phyloP scores from a whole-genome alignment of 495 filamentous ascomycete genomes.

The Barbatosphaeria neglecta region DNA sequence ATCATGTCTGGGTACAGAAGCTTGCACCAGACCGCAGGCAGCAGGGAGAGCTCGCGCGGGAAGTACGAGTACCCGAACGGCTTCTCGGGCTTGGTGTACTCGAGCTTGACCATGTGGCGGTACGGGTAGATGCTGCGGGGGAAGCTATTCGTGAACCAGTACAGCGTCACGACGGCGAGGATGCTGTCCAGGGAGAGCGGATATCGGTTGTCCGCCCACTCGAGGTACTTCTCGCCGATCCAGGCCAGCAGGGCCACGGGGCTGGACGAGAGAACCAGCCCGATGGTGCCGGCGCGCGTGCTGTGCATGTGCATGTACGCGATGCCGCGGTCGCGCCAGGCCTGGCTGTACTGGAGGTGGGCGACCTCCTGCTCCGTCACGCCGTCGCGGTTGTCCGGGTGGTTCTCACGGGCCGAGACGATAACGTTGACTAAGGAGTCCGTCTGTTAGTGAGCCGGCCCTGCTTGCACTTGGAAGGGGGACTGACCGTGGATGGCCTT shows the following conservation, averaged over 20 bases:
- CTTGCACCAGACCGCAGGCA: slow-evolving; percentile 40
- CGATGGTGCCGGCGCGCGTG: slow-evolving; percentile 50
- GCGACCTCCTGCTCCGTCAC: slow-evolving; percentile 6
- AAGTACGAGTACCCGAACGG: slow-evolving; percentile 50
- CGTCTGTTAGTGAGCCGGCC: too few species aligned
- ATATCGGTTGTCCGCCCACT: slow-evolving; percentile 42
- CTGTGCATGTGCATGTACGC: slow-evolving; percentile 49
- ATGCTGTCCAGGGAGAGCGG: slow-evolving; percentile 42
- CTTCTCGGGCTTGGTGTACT: slow-evolving; percentile 25
- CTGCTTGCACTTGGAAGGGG: too few species aligned
- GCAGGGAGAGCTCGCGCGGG: slow-evolving; percentile 38
- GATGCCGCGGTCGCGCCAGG: slow-evolving; percentile 18
- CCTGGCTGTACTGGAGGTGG: slow-evolving; percentile 1
- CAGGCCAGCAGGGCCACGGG: slow-evolving; percentile 56
- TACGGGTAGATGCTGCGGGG: slow-evolving; percentile 42
- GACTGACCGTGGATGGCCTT: slow-evolving; percentile 28
- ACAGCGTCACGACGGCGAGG: slow-evolving; percentile 45
- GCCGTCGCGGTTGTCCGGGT: slow-evolving; percentile 3
- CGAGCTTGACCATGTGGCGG: slow-evolving; percentile 26
- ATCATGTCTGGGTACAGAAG: slow-evolving; percentile 20
- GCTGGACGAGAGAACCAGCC: slow-evolving; percentile 39
- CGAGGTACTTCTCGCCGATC: slow-evolving; percentile 57
- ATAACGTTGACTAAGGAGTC: slow-evolving; percentile 21
- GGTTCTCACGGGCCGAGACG: slow-evolving; percentile 7
- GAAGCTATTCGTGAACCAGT: slow-evolving; percentile 55